Evolutionary conservation across 306 rosid genomes (phyloP).

Genomic region (Fagus sylvatica): DNA sequence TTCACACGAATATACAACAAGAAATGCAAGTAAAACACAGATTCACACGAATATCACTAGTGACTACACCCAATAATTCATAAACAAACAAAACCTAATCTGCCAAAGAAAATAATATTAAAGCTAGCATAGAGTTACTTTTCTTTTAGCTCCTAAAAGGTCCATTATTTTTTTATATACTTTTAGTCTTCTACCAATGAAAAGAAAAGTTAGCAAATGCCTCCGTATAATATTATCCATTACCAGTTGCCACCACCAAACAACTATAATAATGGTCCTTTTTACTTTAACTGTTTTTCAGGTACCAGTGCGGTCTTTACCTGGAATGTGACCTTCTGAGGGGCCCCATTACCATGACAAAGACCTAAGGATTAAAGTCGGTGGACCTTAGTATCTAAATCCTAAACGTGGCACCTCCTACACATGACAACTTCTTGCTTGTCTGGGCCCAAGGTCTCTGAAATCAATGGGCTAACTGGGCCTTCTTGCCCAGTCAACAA

Average conservation of each 20-base stretch:
- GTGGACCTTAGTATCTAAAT: constrained; percentile 3
- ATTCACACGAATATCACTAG: no score
- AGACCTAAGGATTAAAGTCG: background rate
- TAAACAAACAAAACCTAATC: no score
- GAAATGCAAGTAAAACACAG: no score
- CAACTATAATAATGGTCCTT: background rate
- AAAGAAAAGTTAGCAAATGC: no score
- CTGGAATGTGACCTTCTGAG: background rate
- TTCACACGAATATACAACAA: no score
- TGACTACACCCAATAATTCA: no score
- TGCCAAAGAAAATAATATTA: no score
- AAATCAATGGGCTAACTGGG: constrained; percentile 12
- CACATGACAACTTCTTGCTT: background rate
- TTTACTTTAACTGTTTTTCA: constrained; percentile 43
- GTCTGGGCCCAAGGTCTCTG: constrained; percentile 1
- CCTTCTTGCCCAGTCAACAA: constrained; percentile 25
- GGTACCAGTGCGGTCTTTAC: constrained; percentile 38
- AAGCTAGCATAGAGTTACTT: no score
- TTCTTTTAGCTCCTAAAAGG: no score
- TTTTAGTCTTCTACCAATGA: no score
- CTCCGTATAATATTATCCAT: no score
- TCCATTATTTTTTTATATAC: no score
- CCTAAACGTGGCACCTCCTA: constrained; percentile 25
- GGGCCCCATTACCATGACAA: background rate
- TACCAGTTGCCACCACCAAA: constrained; percentile 5